phyloP scores from a whole-genome alignment of 208 protist species.

The Tritrichomonas musculus region DNA sequence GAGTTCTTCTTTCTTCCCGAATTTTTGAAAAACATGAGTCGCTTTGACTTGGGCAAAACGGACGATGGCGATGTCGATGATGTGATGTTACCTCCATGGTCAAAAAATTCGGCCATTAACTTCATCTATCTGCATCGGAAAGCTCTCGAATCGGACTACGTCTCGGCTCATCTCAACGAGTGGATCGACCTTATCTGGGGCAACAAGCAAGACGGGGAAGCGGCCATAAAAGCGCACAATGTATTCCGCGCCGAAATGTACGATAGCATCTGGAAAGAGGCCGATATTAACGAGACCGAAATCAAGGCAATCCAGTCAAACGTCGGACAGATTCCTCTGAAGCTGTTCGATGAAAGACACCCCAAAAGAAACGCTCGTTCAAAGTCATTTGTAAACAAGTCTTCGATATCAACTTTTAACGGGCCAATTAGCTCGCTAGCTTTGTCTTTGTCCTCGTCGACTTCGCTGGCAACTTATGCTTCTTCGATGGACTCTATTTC shows the following conservation, averaged over 20 bases:
- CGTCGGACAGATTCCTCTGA: neutral
- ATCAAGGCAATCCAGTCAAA: neutral
- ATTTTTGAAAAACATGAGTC: conserved; percentile 52
- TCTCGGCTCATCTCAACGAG: neutral
- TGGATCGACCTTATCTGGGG: conserved; percentile 5
- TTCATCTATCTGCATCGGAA: conserved; percentile 8
- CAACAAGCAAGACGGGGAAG: neutral
- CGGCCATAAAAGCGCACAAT: neutral
- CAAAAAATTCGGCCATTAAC: neutral
- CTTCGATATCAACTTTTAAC: neutral
- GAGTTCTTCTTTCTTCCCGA: conserved; percentile 61
- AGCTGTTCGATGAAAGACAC: neutral
- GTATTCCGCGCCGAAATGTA: neutral
- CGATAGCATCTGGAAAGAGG: neutral
- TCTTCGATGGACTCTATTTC: neutral
- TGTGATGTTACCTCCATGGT: neutral
- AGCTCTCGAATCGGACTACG: neutral
- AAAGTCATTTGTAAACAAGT: neutral
- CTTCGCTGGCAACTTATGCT: too few relatives aligned
- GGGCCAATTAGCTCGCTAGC: neutral
- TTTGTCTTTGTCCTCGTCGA: neutral
- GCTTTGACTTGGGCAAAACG: conserved; percentile 47
- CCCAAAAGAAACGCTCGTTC: neutral
- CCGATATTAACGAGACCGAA: too few relatives aligned
- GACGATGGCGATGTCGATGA: neutral